phyloP scores from a whole-genome alignment of 129 eudicot genomes.

The Pseudognaphalium luteoalbum region DNA sequence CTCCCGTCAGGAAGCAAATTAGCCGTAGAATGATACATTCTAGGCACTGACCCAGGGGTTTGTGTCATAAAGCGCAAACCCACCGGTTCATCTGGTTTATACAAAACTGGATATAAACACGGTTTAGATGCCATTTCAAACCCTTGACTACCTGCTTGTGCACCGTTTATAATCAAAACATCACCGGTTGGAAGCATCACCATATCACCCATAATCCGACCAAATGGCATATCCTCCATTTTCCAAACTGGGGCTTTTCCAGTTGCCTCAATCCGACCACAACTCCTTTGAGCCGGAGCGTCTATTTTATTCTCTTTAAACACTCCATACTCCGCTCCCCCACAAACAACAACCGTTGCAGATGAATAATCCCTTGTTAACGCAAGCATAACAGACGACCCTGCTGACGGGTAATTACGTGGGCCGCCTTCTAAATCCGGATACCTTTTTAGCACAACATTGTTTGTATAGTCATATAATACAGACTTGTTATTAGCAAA shows the following conservation, averaged over 20 bases:
- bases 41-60: slow-evolving; percentile 50
- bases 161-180: slow-evolving; percentile 71
- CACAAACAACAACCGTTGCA: slow-evolving; percentile 64
- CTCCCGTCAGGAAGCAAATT: slow-evolving; percentile 78
- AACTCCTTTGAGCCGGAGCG: slow-evolving; percentile 56
- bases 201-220: slow-evolving; percentile 88
- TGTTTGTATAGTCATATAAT: slow-evolving; percentile 42
- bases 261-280: slow-evolving; percentile 71
- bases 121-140: slow-evolving; percentile 63
- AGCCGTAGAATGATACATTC: slow-evolving; percentile 82
- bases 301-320: slow-evolving; percentile 37
- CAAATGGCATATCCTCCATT: slow-evolving; percentile 83
- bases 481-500: slow-evolving; percentile 77
- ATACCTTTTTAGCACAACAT: slow-evolving; percentile 36
- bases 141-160: slow-evolving; percentile 77
- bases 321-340: slow-evolving; percentile 77
- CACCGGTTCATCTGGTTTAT: slow-evolving; percentile 51
- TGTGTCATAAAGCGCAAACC: slow-evolving; percentile 63
- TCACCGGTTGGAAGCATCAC: slow-evolving; percentile 78
- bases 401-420: slow-evolving; percentile 82
- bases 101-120: slow-evolving; percentile 62
- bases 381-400: slow-evolving; percentile 75
- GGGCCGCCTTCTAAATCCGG: slow-evolving; percentile 74
- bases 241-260: slow-evolving; percentile 62
- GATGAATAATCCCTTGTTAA: slow-evolving; percentile 55